Base-by-base conservation (phyloP, 1,284 basidiomycete species). In the Schizophyllum commune region DNA sequence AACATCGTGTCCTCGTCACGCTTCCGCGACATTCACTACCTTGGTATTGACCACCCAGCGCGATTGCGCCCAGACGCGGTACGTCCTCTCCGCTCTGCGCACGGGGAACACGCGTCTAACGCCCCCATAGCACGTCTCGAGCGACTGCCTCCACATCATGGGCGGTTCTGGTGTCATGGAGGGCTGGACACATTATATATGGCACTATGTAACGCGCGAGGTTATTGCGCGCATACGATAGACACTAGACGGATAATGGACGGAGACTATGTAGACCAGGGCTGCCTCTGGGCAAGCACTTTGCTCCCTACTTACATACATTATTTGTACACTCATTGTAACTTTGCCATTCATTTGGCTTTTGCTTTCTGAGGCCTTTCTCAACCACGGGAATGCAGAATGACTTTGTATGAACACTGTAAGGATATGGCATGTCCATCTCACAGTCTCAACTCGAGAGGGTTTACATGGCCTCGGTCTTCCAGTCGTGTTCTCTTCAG, bases 151-250 rank as follows among this genome's bases (percentile, higher is more conserved):
- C 20, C 86, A 88, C 61, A 80, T 87, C 62, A 79, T 87, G 75
- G 71, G 82, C 1, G 86, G 86, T 52, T 70, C 83, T 4, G 86
- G 85, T 47, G 83, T 87, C 52, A 72, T 87, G 32, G 86, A 88
- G 70, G 84, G 84, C n/a, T 88, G 85, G 85, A 78, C 84, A 15
- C 81, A 84, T 63, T 88, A 86, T 63, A 83, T 88, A 62, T 86
- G 82, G 82, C 84, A 88, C 66, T 87, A 72, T 66, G 73, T 85
- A 62, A 79, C 79, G 19, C 69, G 68, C 61, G 77, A 79, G 67
- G 32, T 64, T 4, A 52, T 19, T 11, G 22, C 58, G 22, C 58
- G 63, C 17, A 61, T 63, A 20, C 53, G 53, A 20, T 55, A 55
- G 39, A 47, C 39, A 17, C 8, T 9, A 27, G 27, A 27, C 27